Percentiles rank a stretch among this genome's conserved stretches.
Conservation (phyloP, 2,329 filamentous ascomycete genomes). For the Chalaropsis ovoidea region DNA sequence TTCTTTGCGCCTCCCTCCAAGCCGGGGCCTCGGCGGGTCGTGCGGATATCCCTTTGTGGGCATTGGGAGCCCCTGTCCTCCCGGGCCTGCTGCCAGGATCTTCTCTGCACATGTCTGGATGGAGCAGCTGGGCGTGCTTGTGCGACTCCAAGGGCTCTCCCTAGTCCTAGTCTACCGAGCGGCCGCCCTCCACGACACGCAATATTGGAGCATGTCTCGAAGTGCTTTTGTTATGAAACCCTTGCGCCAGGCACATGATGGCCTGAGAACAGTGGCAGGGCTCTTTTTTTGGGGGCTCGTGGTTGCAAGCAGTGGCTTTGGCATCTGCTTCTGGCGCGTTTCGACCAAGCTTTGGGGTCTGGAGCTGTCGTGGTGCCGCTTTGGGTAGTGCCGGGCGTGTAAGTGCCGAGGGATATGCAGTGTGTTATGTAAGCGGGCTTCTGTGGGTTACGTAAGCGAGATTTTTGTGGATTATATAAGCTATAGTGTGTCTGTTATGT, state of each 20-base stretch:
- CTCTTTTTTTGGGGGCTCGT: background rate
- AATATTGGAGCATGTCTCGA: constrained; percentile 3
- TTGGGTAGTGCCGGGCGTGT: background rate
- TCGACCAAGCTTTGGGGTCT: background rate
- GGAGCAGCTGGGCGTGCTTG: background rate
- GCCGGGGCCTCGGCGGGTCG: background rate
- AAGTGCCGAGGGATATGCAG: background rate
- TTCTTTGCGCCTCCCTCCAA: background rate
- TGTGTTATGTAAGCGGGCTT: background rate
- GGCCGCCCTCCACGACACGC: background rate
- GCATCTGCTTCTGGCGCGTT: background rate
- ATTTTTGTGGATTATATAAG: too few relatives aligned
- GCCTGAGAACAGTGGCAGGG: background rate
- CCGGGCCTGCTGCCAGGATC: background rate
- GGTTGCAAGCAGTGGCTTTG: background rate
- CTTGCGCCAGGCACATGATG: background rate
- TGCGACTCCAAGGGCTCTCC: background rate
- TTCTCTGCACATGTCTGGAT: background rate
- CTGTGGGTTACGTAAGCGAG: background rate
- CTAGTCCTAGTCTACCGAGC: background rate
- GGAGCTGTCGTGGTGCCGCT: background rate
- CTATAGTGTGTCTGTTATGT: background rate
- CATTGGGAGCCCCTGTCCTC: background rate
- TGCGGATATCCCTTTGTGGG: background rate
- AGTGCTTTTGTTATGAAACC: background rate